phyloP scores from a whole-genome alignment of 1,284 basidiomycete species.

The Leucoagaricus sp. region DNA sequence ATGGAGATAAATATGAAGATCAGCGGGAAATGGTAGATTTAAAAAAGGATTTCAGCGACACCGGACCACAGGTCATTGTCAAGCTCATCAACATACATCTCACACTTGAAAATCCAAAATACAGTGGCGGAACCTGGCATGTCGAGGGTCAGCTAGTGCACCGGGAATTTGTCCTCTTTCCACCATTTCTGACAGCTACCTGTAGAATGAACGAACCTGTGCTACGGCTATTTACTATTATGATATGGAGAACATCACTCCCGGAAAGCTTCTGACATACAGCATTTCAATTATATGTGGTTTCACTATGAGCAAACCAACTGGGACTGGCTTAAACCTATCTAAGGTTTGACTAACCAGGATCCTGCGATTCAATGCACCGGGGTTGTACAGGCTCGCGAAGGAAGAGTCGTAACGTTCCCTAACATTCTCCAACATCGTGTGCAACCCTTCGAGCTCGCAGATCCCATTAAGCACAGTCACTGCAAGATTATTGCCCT shows the following conservation, averaged over 20 bases:
- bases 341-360: conserved; percentile 30
- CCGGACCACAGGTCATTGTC: conserved; percentile 49
- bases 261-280: conserved; percentile 20
- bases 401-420: conserved; percentile 42
- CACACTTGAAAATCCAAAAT: conserved; percentile 45
- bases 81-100: conserved; percentile 53
- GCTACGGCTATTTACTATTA: conserved; percentile 41
- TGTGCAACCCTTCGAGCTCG: conserved; percentile 42
- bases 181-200: neutral
- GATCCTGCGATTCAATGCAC: conserved; percentile 30
- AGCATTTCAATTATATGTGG: conserved; percentile 9
- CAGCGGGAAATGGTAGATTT: neutral
- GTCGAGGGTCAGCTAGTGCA: conserved; percentile 40
- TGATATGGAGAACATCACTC: conserved; percentile 27
- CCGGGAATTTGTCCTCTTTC: conserved; percentile 6
- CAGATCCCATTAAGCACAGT: conserved; percentile 42
- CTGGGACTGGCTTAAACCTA: conserved; percentile 27
- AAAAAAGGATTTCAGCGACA: conserved; percentile 20
- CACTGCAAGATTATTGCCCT: conserved; percentile 50
- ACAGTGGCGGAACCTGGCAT: conserved; percentile 40
- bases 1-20: neutral
- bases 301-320: conserved; percentile 27
- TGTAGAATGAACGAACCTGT: conserved; percentile 47
- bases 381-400: conserved; percentile 35
- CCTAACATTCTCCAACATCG: conserved; percentile 49